Percentiles rank a stretch among this genome's conserved stretches.
Conservation (phyloP, 441 rosid genomes). For the Macaranga tanarius region DNA sequence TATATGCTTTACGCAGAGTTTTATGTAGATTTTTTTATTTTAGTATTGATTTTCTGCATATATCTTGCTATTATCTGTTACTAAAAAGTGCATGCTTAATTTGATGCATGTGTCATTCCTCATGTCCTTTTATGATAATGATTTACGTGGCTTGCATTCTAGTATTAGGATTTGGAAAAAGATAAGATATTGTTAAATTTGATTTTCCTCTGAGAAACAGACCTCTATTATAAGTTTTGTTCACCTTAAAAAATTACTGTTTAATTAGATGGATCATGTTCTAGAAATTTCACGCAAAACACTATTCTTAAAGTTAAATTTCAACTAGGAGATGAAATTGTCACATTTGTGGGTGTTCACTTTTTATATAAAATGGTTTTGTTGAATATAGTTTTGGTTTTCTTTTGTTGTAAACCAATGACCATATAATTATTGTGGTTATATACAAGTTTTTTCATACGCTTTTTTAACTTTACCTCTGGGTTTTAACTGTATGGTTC, state of each 20-base stretch:
- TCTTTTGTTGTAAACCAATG: background rate
- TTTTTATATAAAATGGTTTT: background rate
- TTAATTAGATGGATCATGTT: background rate
- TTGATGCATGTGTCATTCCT: background rate
- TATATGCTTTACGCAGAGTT: slow-evolving; percentile 30
- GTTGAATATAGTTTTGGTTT: background rate
- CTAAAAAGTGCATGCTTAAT: background rate
- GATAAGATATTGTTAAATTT: too few species aligned
- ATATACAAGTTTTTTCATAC: background rate
- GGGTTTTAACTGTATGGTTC: background rate
- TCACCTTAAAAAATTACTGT: background rate
- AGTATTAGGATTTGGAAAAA: background rate
- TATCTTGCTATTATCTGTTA: background rate
- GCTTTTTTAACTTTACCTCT: background rate
- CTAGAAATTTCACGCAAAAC: background rate
- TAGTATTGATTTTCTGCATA: background rate
- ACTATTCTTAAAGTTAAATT: background rate
- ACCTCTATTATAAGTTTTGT: background rate
- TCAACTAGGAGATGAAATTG: background rate
- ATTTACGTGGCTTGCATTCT: background rate
- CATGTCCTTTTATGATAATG: background rate
- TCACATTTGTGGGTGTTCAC: background rate
- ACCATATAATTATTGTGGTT: background rate
- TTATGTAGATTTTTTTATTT: background rate
- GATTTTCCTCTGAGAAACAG: background rate